phyloP scores from a whole-genome alignment of 1,284 basidiomycete genomes.

The Rhodofomes roseus region DNA sequence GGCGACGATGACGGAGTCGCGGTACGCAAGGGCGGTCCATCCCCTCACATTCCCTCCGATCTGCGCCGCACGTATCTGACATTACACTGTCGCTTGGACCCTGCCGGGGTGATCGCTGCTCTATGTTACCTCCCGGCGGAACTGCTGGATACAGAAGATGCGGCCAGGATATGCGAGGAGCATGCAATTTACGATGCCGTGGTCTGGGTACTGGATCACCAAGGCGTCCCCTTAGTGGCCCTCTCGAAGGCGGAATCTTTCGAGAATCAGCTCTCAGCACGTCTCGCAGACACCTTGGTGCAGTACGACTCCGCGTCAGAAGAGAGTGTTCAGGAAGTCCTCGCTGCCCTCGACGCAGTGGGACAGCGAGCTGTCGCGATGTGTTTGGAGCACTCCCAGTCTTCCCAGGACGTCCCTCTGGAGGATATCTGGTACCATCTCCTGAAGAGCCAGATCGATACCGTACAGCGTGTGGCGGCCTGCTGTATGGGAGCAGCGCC shows the following conservation, averaged over 20 bases:
- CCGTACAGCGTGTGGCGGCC: conserved; percentile 68
- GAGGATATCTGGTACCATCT: conserved; percentile 93
- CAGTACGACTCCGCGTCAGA: conserved; percentile 21
- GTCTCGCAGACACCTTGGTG: conserved; percentile 45
- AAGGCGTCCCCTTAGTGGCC: conserved; percentile 61
- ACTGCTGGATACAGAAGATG: conserved; percentile 57
- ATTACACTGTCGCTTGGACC: conserved; percentile 72
- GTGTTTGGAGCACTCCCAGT: conserved; percentile 63
- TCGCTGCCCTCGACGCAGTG: conserved; percentile 47
- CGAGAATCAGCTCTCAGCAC: conserved; percentile 51
- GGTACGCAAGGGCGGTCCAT: conserved; percentile 26
- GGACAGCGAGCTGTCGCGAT: conserved; percentile 61
- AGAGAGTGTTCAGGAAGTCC: conserved; percentile 29
- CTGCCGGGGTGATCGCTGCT: conserved; percentile 61
- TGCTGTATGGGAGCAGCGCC: conserved; percentile 30
- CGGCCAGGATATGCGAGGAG: conserved; percentile 65
- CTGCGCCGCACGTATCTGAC: conserved; percentile 66
- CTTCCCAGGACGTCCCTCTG: conserved; percentile 44
- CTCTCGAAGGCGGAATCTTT: conserved; percentile 64
- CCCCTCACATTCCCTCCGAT: conserved; percentile 41
- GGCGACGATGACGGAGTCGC: conserved; percentile 32
- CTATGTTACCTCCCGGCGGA: conserved; percentile 57
- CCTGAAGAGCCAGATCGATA: conserved; percentile 76
- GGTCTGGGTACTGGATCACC: conserved; percentile 77
- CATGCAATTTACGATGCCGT: conserved; percentile 71